phyloP scores from a whole-genome alignment of 2,329 filamentous ascomycete genomes.

The Neocatenulostroma microsporum region DNA sequence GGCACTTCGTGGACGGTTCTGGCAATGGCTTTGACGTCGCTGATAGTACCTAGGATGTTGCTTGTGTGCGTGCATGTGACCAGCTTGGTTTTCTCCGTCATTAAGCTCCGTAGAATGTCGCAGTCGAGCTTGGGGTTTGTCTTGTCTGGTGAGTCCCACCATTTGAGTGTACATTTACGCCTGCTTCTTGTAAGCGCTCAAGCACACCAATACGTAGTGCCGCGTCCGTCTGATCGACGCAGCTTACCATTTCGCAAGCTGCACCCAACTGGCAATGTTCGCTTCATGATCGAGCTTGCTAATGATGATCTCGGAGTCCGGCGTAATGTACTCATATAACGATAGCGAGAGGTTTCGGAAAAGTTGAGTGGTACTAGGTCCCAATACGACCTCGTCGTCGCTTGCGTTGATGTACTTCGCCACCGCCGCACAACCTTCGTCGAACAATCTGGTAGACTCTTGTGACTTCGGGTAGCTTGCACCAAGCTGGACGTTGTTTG shows the following conservation, averaged over 20 bases:
- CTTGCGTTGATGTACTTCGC: constrained; percentile 64
- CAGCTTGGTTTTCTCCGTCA: constrained; percentile 58
- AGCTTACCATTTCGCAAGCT: constrained; percentile 55
- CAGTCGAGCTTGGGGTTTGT: constrained; percentile 53
- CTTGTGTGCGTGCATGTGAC: constrained; percentile 67
- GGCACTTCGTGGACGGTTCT: constrained; percentile 45
- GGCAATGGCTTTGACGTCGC: constrained; percentile 52
- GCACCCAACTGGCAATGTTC: constrained; percentile 66
- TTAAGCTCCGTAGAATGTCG: constrained; percentile 50
- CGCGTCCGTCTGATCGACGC: no score
- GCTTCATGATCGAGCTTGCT: constrained; percentile 71
- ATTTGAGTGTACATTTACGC: constrained; percentile 58
- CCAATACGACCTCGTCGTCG: constrained; percentile 61
- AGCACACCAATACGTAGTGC: no score
- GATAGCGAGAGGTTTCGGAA: constrained; percentile 60
- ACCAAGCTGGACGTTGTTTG: constrained; percentile 67
- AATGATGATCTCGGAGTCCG: constrained; percentile 53
- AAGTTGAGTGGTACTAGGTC: constrained; percentile 67
- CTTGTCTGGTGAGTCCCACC: constrained; percentile 49
- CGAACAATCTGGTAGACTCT: constrained; percentile 53
- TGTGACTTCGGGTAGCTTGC: constrained; percentile 58
- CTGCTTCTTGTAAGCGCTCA: no score
- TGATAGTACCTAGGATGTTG: constrained; percentile 66
- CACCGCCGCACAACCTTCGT: constrained; percentile 54
- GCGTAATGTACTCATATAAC: constrained; percentile 50